Evolutionary conservation across 305 asterid genomes (phyloP), one percentile per base, ranked within the genome.

Genomic region (Fraxinus ornus): DNA sequence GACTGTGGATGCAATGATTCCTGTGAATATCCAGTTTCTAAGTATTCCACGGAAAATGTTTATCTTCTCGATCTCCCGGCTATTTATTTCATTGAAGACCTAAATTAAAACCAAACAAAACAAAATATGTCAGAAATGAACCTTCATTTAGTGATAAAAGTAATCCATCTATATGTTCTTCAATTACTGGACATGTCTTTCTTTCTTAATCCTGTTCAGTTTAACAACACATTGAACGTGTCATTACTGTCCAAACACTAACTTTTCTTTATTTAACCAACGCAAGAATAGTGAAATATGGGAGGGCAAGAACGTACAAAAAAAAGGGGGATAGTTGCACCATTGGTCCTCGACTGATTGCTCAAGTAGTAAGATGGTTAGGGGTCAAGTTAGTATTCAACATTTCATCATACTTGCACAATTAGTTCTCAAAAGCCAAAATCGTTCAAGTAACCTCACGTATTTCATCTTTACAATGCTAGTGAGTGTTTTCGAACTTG

Each of bases 1-100:
- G 4, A 88, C 92, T 3, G 99, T 95, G 64, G 92, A 80, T 17
- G 78, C 66, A 17, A 95, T 89, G 87, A 95, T 91, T 8, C 94
- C 92, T 13, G 84, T 37, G 90, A 95, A 94, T 83, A 94, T 86
- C 90, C 98, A 87, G 85, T 91, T 94, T 8, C 89, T 79, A 26
- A 94, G 88, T 81, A 95, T 82, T 80, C 98, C 98, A 0, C 85
- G 87, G 86, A 95, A 90, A 79, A 95, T 87, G 86, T 94, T 94
- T 80, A 95, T 92, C 97, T 92, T 94, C 81, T 95, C 97, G 79
- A 94, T 91, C 80, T 94, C 98, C 2, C 98, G 95, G 88, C 98
- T 94, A 92, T 95, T 95, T 84, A 95, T 90, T 88, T 95, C 98
- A 13, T 95, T 95, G 89, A 95, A 95, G 17, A 95, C 98, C 99